Conservation (phyloP, 306 rosid genomes). For the Quercus dentata region DNA sequence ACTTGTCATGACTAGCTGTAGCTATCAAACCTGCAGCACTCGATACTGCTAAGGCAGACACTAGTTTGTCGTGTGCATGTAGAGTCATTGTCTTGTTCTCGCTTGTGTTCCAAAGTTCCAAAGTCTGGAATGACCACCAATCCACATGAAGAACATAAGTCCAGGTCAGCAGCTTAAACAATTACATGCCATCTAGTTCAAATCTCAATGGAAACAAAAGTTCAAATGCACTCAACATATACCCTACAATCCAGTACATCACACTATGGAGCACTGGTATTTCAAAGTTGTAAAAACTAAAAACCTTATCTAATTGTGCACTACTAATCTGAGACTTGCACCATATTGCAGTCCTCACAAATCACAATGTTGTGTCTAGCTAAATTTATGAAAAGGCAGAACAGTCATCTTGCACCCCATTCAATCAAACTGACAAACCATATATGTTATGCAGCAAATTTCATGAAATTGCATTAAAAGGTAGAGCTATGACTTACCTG, state of each 20-base stretch:
- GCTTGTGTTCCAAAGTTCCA: constrained; percentile 64
- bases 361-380: neutral
- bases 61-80: constrained; percentile 55
- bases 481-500: constrained; percentile 38
- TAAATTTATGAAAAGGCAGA: neutral
- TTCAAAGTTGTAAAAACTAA: neutral
- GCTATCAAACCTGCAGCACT: constrained; percentile 55
- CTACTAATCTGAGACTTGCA: neutral
- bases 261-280: neutral
- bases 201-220: neutral
- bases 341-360: neutral
- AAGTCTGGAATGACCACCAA: constrained; percentile 37
- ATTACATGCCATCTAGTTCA: neutral
- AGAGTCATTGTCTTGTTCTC: constrained; percentile 47
- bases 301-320: neutral
- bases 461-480: constrained; percentile 1
- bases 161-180: neutral
- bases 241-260: neutral
- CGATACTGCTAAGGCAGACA: constrained; percentile 66
- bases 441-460: neutral
- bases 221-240: neutral
- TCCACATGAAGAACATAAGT: constrained; percentile 13
- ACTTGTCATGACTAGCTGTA: constrained; percentile 66
- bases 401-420: neutral
- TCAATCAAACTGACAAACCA: neutral